Conservation (phyloP, 345 rosid genomes). For the Acer campestre region DNA sequence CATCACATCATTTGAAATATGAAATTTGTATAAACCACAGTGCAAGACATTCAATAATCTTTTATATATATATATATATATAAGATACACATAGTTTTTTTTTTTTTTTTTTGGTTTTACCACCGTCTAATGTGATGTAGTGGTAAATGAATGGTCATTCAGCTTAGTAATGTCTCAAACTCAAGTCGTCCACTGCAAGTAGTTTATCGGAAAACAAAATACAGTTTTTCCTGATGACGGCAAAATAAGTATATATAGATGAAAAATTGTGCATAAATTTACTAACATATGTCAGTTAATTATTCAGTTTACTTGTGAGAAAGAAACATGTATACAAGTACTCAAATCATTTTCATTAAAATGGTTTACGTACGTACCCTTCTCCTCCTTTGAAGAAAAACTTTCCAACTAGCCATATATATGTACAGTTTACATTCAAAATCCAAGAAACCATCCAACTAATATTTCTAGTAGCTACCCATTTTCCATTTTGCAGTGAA, state of each 20-base stretch:
- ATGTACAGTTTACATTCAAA: background rate
- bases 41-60: background rate
- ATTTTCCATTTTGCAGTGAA: conserved; percentile 11
- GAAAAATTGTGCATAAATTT: background rate
- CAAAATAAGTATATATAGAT: too few species aligned
- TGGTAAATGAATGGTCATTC: too few species aligned
- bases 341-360: background rate
- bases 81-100: too few species aligned
- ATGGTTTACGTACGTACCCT: conserved; percentile 14
- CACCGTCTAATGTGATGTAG: too few species aligned
- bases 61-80: too few species aligned
- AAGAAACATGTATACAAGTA: background rate
- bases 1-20: background rate
- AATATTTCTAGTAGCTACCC: conserved; percentile 10
- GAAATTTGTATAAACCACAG: background rate
- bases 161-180: too few species aligned
- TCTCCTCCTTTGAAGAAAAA: conserved; percentile 22
- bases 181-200: too few species aligned
- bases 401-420: conserved; percentile 1
- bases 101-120: too few species aligned
- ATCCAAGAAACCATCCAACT: conserved; percentile 7
- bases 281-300: background rate
- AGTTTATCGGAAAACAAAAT: too few species aligned
- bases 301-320: background rate
- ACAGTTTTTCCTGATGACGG: too few species aligned